Evolutionary conservation across 1,284 basidiomycete species (phyloP), one percentile per base, ranked within the genome.

Genomic region (Leccinum fuscescens): DNA sequence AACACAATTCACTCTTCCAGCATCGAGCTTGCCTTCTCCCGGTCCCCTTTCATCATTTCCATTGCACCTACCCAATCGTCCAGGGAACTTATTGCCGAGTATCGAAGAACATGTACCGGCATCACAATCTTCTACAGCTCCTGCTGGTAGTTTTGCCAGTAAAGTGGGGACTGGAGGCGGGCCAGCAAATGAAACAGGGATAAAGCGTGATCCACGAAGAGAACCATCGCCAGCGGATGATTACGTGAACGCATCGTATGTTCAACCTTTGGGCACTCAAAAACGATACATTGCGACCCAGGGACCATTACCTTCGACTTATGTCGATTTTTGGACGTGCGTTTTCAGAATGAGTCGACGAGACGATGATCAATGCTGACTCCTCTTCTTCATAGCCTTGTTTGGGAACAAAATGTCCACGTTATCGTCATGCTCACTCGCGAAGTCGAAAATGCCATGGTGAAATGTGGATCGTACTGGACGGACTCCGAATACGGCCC

Each of bases 381-480:
- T 20, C 4, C 17, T 55, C 46, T 56, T 51, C 24, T n/a, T 31
- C n/a, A 7, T 57, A 92, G 90, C 27, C 79, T 92, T 14, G 84
- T 85, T 60, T 92, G 90, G 90, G 87, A 92, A 68, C 90, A 92
- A 72, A 88, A 91, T 66, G 85, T 89, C 0, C 85, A 86, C 65
- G 86, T 92, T 57, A 89, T 92, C 62, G 85, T 90, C 61, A 95
- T 94, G 93, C 85, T 98, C 59, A 98, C 96, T 0, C 89, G 90
- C 56, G 93, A 98, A 74, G 82, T 91, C 64, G 96, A 99, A 75
- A 93, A 91, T 42, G 86, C 93, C 5, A 84, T 88, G 66, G 80
- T 94, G 65, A 98, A 99, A 75, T 97, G 96, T 72, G 93, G 94
- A 46, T 81, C 88, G 33, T 99, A 99, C 74, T 98, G 96, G 95